phyloP scores from a whole-genome alignment of 2,329 filamentous ascomycete species.

The Monosporascus sp. region DNA sequence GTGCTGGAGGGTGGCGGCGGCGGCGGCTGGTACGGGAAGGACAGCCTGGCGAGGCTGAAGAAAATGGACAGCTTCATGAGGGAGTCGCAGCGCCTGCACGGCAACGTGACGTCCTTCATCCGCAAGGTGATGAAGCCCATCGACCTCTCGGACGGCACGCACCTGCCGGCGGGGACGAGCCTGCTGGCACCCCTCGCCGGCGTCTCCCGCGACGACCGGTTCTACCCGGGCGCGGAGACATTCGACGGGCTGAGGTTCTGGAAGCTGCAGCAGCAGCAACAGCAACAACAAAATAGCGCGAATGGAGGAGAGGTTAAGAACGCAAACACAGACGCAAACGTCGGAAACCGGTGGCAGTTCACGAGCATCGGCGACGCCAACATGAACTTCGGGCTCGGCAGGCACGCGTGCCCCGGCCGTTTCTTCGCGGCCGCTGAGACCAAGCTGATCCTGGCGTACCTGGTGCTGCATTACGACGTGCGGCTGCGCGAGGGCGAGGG shows the following conservation, averaged over 20 bases:
- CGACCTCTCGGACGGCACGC: slow-evolving; percentile 48
- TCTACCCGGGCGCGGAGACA: slow-evolving; percentile 27
- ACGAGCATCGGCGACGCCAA: slow-evolving; percentile 31
- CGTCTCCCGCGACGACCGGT: slow-evolving; percentile 30
- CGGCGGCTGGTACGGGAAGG: slow-evolving; percentile 27
- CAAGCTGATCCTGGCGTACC: slow-evolving; percentile 36
- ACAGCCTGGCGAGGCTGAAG: slow-evolving; percentile 32
- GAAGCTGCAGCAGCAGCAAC: slow-evolving; percentile 25
- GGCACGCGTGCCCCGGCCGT: slow-evolving; percentile 36
- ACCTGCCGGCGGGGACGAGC: slow-evolving; percentile 37
- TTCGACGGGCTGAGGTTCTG: slow-evolving; percentile 36
- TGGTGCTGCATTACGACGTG: slow-evolving; percentile 36
- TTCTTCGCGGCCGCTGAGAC: slow-evolving; percentile 42
- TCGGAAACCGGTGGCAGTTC: slow-evolving; percentile 19
- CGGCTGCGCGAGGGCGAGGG: slow-evolving; percentile 22
- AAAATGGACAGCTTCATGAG: slow-evolving; percentile 37
- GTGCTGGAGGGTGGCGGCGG: slow-evolving; percentile 20
- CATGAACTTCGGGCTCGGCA: slow-evolving; percentile 32
- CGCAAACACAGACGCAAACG: slow-evolving; percentile 8
- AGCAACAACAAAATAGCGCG: slow-evolving; percentile 6
- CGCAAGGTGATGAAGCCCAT: slow-evolving; percentile 46
- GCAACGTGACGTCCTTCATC: slow-evolving; percentile 36
- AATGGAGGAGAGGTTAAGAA: slow-evolving; percentile 4
- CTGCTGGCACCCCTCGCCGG: slow-evolving; percentile 35
- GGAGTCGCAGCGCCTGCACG: slow-evolving; percentile 29